Evolutionary conservation across 306 rosid genomes (phyloP).

Genomic region (Quercus rubra): DNA sequence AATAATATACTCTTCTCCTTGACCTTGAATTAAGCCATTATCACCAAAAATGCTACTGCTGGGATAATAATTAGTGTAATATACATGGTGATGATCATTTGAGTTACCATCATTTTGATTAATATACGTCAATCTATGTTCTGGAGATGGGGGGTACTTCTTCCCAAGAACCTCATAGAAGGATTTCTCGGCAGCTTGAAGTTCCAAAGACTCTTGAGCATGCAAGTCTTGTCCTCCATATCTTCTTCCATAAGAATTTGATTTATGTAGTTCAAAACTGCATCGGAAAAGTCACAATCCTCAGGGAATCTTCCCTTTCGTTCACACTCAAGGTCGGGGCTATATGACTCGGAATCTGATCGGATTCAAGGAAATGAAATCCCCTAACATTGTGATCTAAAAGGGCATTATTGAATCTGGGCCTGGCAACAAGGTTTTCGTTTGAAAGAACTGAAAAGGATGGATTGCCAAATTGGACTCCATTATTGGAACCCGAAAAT

Average conservation of each 20-base stretch:
- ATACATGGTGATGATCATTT: constrained; percentile 30
- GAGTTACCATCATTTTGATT: constrained; percentile 34
- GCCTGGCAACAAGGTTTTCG: constrained; percentile 31
- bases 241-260: constrained; percentile 99
- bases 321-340: constrained; percentile 39
- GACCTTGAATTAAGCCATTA: constrained; percentile 25
- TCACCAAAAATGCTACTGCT: constrained; percentile 28
- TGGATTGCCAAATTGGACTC: constrained; percentile 43
- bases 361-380: constrained; percentile 36
- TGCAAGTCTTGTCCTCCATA: constrained; percentile 78
- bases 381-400: constrained; percentile 34
- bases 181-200: constrained; percentile 87
- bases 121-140: constrained; percentile 19
- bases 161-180: constrained; percentile 87
- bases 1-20: constrained; percentile 35
- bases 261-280: constrained; percentile 67
- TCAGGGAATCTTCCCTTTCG: constrained; percentile 71
- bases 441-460: constrained; percentile 39
- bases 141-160: constrained; percentile 69
- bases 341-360: constrained; percentile 25
- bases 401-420: constrained; percentile 31
- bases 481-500: constrained; percentile 35
- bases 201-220: constrained; percentile 92
- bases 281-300: constrained; percentile 91
- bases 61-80: constrained; percentile 28